phyloP scores from a whole-genome alignment of 768 basidiomycete species.

The Tremella mesenterica region DNA sequence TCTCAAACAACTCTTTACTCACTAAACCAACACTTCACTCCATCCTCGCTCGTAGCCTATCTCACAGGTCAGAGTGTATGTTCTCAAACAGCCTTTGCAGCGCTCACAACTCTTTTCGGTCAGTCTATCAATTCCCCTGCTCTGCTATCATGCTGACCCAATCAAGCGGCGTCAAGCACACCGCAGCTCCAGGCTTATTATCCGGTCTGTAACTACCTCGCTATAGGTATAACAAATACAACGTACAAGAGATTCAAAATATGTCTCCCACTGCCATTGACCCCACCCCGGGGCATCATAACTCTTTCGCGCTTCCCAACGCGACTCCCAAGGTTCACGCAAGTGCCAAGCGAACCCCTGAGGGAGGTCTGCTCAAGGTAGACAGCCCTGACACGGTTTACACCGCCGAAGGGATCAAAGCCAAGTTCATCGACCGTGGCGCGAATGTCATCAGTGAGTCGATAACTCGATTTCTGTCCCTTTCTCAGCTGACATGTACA shows the following conservation, averaged over 20 bases:
- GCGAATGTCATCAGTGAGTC: slow-evolving; percentile 55
- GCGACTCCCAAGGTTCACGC: slow-evolving; percentile 29
- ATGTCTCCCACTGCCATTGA: slow-evolving; percentile 42
- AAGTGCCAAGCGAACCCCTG: slow-evolving; percentile 35
- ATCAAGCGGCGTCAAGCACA: slow-evolving; percentile 76
- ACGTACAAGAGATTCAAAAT: slow-evolving; percentile 25
- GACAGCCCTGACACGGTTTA: slow-evolving; percentile 34
- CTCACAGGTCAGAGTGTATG: slow-evolving; percentile 54
- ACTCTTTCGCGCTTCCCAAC: slow-evolving; percentile 27
- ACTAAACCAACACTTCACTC: too few relatives aligned
- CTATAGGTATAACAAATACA: slow-evolving; percentile 9
- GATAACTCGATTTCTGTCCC: slow-evolving; percentile 45
- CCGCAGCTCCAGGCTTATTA: slow-evolving; percentile 58
- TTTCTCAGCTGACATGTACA: slow-evolving; percentile 42
- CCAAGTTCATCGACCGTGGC: slow-evolving; percentile 35
- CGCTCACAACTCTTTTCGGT: slow-evolving; percentile 61
- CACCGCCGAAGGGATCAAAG: slow-evolving; percentile 34
- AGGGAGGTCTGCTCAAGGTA: slow-evolving; percentile 41
- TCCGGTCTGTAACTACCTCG: slow-evolving; percentile 27
- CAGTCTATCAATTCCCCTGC: slow-evolving; percentile 8
- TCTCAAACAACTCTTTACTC: too few relatives aligned
- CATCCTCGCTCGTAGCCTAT: not conserved
- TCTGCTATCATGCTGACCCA: not conserved
- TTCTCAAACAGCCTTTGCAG: slow-evolving; percentile 90
- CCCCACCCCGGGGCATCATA: slow-evolving; percentile 23